Evolutionary conservation across 2,329 filamentous ascomycete genomes (phyloP), one percentile per base, ranked within the genome.

Genomic region (Teratosphaeriaceae sp.): DNA sequence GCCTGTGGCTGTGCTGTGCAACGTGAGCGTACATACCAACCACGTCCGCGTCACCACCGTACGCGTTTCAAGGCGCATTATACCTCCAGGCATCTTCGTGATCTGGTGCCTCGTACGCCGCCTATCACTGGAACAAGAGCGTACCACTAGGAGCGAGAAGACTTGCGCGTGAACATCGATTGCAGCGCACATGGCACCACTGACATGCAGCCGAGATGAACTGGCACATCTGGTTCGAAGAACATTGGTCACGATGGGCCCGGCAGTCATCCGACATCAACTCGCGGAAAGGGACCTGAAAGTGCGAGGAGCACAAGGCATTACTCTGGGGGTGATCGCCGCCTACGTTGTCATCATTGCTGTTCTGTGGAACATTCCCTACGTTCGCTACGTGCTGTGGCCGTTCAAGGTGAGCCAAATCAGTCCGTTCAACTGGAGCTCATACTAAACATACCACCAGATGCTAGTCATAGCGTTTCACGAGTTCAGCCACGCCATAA

Each of bases 391-490:
- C 73, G 72, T 82, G 1, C 67, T 89, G 26, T 89, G 84, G 84
- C 85, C 85, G 3, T 88, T 89, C 70, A 89, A 89, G 69, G 81
- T 84, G 60, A 31, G 27, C 21, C 24, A n/a, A n/a, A n/a, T n/a
- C n/a, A n/a, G n/a, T n/a, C n/a, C n/a, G n/a, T n/a, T n/a, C n/a
- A n/a, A n/a, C n/a, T n/a, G n/a, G n/a, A n/a, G n/a, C n/a, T n/a
- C n/a, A n/a, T n/a, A n/a, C n/a, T n/a, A n/a, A n/a, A n/a, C n/a
- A n/a, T n/a, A n/a, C n/a, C n/a, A n/a, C n/a, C 45, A 84, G 80
- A 88, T 88, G 84, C 74, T 89, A 16, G 83, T 86, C 40, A 88
- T 89, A 50, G 85, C 85, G 26, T 89, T 88, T 63, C 85, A 89
- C 65, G 85, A 89, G 56, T 75, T 88, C 57, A 79, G 82, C 11